Percentiles rank a stretch among this genome's conserved stretches.
Conservation (phyloP, 106 monocot species). For the Dioscorea dumetorum region DNA sequence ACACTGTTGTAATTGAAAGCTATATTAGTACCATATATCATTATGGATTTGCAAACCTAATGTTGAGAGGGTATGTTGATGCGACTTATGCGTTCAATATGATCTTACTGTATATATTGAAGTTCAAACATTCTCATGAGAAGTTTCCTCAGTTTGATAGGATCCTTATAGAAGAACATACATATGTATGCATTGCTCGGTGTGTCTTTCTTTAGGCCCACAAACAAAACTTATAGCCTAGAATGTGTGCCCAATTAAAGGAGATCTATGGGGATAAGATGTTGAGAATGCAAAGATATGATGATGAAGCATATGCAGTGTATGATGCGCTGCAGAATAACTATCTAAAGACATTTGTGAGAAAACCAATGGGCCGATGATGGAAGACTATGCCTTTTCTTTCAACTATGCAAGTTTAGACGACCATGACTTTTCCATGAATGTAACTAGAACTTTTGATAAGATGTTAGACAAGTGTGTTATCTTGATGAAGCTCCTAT, state of each 20-base stretch:
- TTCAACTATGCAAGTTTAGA: no score
- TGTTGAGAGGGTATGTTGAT: constrained; percentile 81
- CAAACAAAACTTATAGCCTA: constrained; percentile 81
- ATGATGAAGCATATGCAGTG: constrained; percentile 81
- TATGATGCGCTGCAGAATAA: constrained; percentile 98
- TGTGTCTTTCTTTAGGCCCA: constrained; percentile 80
- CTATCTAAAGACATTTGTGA: no score
- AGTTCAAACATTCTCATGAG: constrained; percentile 90
- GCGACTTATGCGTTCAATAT: constrained; percentile 89
- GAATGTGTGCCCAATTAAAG: constrained; percentile 70
- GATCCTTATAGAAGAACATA: constrained; percentile 93
- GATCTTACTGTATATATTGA: constrained; percentile 81
- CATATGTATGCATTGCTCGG: constrained; percentile 97
- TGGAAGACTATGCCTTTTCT: no score
- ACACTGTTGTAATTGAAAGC: constrained; percentile 88
- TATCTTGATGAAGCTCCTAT: no score
- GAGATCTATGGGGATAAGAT: constrained; percentile 98
- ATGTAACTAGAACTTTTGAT: no score
- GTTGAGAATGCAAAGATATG: constrained; percentile 88
- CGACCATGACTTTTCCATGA: no score
- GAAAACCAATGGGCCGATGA: no score
- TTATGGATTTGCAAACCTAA: constrained; percentile 91
- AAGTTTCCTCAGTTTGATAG: constrained; percentile 96
- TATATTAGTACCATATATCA: constrained; percentile 93
- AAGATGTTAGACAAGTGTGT: no score